These are phyloP conservation scores for Diutina sp. DNA, from an alignment of 1,139 yeast species.

Conservation along the genomic window DNA sequence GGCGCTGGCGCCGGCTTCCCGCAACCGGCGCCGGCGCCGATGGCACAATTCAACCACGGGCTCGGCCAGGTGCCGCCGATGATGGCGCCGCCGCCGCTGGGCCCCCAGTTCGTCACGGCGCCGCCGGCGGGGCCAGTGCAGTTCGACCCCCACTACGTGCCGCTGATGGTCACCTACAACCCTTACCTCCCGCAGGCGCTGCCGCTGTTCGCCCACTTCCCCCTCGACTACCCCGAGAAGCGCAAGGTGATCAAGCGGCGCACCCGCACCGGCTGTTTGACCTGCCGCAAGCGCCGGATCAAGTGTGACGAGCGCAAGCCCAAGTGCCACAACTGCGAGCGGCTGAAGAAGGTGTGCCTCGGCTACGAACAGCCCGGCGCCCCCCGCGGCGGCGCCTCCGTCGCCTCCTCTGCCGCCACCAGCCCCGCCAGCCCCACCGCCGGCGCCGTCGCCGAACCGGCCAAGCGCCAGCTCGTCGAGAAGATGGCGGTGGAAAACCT, in stretches of 20 bases:
- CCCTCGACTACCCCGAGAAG: conserved; percentile 1
- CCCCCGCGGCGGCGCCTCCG: not conserved
- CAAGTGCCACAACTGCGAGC: conserved; percentile 59
- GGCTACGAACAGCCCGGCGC: conserved; percentile 34
- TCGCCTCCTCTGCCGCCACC: not conserved
- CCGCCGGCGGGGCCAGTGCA: not conserved
- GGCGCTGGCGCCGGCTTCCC: not conserved
- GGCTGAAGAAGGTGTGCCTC: conserved; percentile 54
- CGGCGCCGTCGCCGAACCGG: not conserved
- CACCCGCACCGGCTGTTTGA: conserved; percentile 17
- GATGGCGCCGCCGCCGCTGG: not conserved
- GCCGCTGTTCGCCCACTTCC: not conserved
- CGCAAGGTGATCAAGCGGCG: conserved; percentile 10
- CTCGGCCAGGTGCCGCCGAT: not conserved
- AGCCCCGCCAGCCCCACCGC: not conserved
- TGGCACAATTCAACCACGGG: not conserved
- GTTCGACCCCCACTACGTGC: not conserved
- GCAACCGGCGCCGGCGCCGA: not conserved
- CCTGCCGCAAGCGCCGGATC: conserved; percentile 18
- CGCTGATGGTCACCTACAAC: not conserved
- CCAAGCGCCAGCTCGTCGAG: not conserved
- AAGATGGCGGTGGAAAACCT: conserved; percentile 2
- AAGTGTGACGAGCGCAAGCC: conserved; percentile 40
- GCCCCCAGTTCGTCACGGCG: not conserved
- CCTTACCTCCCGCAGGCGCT: not conserved